Conservation (phyloP, 176 grass and related monocot species). For the Hordeum marinum region DNA sequence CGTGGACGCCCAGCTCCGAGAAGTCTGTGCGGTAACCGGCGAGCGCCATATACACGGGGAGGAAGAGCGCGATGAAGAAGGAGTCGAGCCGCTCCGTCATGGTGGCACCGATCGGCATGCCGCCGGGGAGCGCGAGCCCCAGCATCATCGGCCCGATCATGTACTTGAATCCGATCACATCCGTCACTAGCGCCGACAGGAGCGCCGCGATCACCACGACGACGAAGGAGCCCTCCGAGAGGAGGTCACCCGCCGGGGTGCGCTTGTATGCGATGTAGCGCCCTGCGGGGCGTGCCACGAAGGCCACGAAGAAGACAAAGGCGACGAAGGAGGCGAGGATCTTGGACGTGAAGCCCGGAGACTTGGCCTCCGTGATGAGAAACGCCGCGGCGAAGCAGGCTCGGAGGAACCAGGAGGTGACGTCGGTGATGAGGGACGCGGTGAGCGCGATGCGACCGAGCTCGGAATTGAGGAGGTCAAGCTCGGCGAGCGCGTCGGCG, state of each 20-base stretch:
- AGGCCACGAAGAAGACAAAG: conserved; percentile 33
- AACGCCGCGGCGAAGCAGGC: conserved; percentile 1
- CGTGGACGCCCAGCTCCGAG: conserved; percentile 16
- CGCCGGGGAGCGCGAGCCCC: conserved; percentile 57
- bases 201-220: conserved; percentile 46
- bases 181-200: conserved; percentile 51
- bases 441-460: conserved; percentile 76
- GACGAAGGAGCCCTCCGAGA: conserved; percentile 54
- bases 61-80: conserved; percentile 63
- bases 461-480: conserved; percentile 82
- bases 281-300: conserved; percentile 37
- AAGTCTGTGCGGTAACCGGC: conserved; percentile 74
- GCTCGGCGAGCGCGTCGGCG: conserved; percentile 56
- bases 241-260: conserved; percentile 27
- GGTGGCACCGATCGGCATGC: conserved; percentile 78
- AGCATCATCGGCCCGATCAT: conserved; percentile 67
- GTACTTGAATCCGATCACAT: conserved; percentile 61
- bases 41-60: conserved; percentile 59
- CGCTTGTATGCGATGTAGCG: conserved; percentile 33
- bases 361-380: conserved; percentile 22
- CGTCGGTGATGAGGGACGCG: conserved; percentile 66
- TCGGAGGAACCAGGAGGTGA: conserved; percentile 49
- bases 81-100: conserved; percentile 74
- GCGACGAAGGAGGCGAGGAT: conserved; percentile 33
- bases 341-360: background rate